Evolutionary conservation across 257 asterid species (phyloP), one percentile per base, ranked within the genome.

Genomic region (Solanum etuberosum): DNA sequence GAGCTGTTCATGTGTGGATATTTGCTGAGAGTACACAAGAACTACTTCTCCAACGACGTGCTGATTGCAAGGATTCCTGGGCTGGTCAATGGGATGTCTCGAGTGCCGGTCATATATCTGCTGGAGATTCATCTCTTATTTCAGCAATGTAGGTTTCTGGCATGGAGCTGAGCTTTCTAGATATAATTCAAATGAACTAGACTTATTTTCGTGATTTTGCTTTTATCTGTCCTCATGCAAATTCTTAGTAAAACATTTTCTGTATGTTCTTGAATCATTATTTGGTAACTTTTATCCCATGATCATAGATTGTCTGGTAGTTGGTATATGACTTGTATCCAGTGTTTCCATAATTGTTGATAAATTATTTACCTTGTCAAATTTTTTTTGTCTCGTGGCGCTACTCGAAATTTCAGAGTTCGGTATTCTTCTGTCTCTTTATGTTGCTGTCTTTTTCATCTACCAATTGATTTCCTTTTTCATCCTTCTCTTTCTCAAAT

Each of bases 91-190:
- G 99, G 99, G 99, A 97, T 91, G 92, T 94, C 85, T 97, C 98
- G 89, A 95, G 99, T 90, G 99, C 98, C 80, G 99, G 99, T 85
- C 99, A 97, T 89, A 94, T 95, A 85, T 94, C 99, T 27, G 97
- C 99, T 37, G 98, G 99, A 42, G 99, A 97, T 91, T 93, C 98
- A n/a, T 94, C 98, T 86, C 98, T 97, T 48, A 90, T 92, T 85
- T 90, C 98, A 29, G 99, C 98, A 38, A 94, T 95, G 98, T 92
- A 91, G 46, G 88, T 34, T 84, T 78, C 67, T 67, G 46, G 6
- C 84, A n/a, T 40, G 35, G 13, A 78, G 25, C 40, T 78, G 63
- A 43, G 34, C 27, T 46, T 80, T 80, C 85, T 29, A 31, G 42
- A 80, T 29, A 46, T 46, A 80, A 25, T 80, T 46, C 67, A 80